phyloP scores from a whole-genome alignment of 352 stramenopile genomes.

The Elongisporangium undulatum region DNA sequence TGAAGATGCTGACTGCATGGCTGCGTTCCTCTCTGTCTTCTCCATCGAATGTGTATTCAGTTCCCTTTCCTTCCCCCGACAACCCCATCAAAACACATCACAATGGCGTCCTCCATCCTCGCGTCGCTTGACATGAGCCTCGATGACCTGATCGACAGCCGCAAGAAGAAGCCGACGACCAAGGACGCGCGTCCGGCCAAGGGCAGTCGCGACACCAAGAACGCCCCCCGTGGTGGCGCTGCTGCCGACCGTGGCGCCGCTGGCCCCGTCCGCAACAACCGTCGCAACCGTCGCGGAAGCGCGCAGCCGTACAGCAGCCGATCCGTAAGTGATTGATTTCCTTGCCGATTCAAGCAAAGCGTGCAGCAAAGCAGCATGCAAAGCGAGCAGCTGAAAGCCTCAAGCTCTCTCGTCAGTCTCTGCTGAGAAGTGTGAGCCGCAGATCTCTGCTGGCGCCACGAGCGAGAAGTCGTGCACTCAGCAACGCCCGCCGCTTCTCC shows the following conservation, averaged over 20 bases:
- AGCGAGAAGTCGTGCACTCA: not conserved
- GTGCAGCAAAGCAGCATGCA: not conserved
- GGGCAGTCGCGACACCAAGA: conserved; percentile 11
- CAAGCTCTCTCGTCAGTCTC: not conserved
- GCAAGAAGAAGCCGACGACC: conserved; percentile 56
- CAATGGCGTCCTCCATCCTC: conserved; percentile 72
- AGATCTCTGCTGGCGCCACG: not conserved
- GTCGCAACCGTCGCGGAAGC: conserved; percentile 42
- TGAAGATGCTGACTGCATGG: not conserved
- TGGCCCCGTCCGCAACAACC: conserved; percentile 46
- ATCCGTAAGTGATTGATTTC: conserved; percentile 45
- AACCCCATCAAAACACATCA: conserved; percentile 6
- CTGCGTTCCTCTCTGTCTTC: not conserved
- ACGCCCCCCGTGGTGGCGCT: not conserved
- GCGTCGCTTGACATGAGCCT: conserved; percentile 82
- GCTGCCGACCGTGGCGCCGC: conserved; percentile 15
- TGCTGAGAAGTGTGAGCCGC: not conserved
- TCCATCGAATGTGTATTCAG: not conserved
- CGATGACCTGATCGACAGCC: conserved; percentile 75
- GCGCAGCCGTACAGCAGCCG: conserved; percentile 59
- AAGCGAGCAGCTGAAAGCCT: not conserved
- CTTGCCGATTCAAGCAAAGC: not conserved
- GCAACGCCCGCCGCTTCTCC: not conserved
- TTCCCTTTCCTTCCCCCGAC: not conserved
- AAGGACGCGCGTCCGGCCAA: conserved; percentile 45